phyloP scores from a whole-genome alignment of 345 rosid genomes.

The Lenwebbia sp. region DNA sequence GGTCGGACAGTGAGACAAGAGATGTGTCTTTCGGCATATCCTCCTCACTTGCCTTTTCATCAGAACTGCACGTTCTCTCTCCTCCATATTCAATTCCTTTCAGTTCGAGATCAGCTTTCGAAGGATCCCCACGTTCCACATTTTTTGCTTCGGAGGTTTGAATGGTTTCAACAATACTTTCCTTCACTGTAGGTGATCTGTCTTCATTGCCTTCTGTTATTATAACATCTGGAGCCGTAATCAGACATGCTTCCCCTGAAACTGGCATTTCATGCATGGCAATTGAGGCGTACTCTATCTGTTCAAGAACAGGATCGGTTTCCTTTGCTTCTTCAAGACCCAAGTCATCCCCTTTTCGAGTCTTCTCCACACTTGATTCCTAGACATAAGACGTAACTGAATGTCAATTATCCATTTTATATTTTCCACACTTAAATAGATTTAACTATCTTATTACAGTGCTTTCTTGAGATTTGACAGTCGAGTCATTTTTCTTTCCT shows the following conservation, averaged over 20 bases:
- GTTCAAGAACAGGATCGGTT: conserved; percentile 7
- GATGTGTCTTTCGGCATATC: conserved; percentile 15
- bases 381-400: conserved; percentile 14
- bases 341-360: conserved; percentile 1
- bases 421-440: background rate
- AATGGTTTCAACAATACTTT: conserved; percentile 11
- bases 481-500: background rate
- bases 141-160: conserved; percentile 7
- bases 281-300: conserved; percentile 6
- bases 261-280: conserved; percentile 12
- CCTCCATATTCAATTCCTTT: conserved; percentile 1
- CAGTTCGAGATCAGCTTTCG: background rate
- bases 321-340: conserved; percentile 5
- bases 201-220: conserved; percentile 10
- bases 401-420: background rate
- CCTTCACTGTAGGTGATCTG: conserved; percentile 6
- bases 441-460: background rate
- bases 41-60: conserved; percentile 9
- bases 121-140: conserved; percentile 4
- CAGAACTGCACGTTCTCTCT: conserved; percentile 2
- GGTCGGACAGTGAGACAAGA: conserved; percentile 29
- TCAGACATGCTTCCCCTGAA: conserved; percentile 11
- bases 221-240: background rate
- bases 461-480: background rate
- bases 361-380: conserved; percentile 11